Base-by-base conservation (phyloP, 2,329 filamentous ascomycete species). In the Aureobasidium sp. region DNA sequence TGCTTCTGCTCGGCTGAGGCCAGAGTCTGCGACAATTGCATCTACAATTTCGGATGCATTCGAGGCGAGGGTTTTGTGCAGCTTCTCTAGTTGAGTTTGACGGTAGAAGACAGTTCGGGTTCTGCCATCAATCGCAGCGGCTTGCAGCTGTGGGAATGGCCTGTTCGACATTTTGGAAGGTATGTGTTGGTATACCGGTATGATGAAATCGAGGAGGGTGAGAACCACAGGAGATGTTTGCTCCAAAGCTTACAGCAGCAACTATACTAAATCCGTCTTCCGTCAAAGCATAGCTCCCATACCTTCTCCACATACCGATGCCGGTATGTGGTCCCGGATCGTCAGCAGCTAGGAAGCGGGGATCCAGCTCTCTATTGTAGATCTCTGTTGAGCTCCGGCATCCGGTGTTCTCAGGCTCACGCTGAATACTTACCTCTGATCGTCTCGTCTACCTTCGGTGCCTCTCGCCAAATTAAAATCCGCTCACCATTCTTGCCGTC, bases 61-160 rank as follows among this genome's bases (percentile, higher is more conserved):
- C 3, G 69, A 66, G 3, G 72, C 68, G 8, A 82, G 65, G 2
- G 66, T 65, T 27, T 74, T 68, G 63, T 79, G 76, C 0, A 82
- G 72, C 2, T 65, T 66, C 61, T 78, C 72, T 9, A 82, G 72
- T 65, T 82, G 75, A 39, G 74, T 72, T 65, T 78, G 77, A 11
- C 77, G 72, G 62, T 78, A 79, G 62, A 74, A 74, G n/a, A 76
- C 65, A 63, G 78, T 81, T 50, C 75, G 71, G 11, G 74, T 73
- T 53, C 78, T 74, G 29, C 75, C 75, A 53, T 80, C 77, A 10
- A 77, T 74, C 11, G 76, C 74, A 8, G 78, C 76, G 5, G 74
- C 73, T 54, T 73, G 70, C 13, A 79, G 66, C 30, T 64, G 66
- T 57, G 67, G 67, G 44, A 73, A 74, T 60, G 61, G 59, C 36